Evolutionary conservation across 345 rosid genomes (phyloP), one percentile per base, ranked within the genome.

Genomic region (Bruguiera sexangula): DNA sequence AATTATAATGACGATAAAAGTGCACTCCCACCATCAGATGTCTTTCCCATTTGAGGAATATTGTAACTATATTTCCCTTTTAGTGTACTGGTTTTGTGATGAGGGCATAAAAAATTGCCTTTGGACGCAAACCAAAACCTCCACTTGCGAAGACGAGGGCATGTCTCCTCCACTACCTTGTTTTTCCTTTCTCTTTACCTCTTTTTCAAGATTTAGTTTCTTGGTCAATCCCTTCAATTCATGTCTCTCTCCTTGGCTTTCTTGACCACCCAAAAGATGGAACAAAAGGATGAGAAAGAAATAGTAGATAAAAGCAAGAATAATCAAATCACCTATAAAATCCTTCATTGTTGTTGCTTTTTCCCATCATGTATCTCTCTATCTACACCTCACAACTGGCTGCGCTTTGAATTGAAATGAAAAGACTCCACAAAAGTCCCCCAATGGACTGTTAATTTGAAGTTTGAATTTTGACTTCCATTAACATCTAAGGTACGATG

Each of bases 141-240:
- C 81, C 85, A 67, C 83, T 79, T 36, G 7, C 69, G 53, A 63
- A 61, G 6, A 55, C 56, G 21, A 53, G 60, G 71, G 67, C 69
- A 73, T 63, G 34, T 75, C 73, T 69, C 69, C 60, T 59, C 81
- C 83, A 71, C 81, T 52, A 75, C 73, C 66, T 30, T 19, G 34
- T 32, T 61, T 11, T 11, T 48, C 11, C 34, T 68, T 9, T 48
- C 37, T 10, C 0, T 24, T 26, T 67, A 11, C 51, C 24, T 18
- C 6, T 57, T 29, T 21, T 13, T 60, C 52, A 21, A 31, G 15
- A 0, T 19, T 63, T 32, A 39, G 32, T 67, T 34, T 60, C 30
- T 20, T 60, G 71, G 76, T 67, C 80, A 77, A 65, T 69, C 60
- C 39, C 46, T 77, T 69, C 37, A 34, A 8, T 7, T 6, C 72